Evolutionary conservation across 345 rosid genomes (phyloP).

Genomic region (Gossypium herbaceum): DNA sequence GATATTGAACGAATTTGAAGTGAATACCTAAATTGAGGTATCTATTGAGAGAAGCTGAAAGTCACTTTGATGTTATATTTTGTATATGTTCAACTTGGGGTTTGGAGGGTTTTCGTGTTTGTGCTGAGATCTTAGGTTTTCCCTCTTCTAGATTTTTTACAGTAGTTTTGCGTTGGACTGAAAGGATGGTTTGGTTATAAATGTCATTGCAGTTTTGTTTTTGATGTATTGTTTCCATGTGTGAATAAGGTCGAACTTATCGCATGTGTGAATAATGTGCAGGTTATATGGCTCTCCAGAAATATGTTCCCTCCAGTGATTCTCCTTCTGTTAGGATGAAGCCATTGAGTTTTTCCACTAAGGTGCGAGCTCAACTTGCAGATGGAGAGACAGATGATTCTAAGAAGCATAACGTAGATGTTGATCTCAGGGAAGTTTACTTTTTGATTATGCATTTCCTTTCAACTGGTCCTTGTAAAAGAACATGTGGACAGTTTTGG

Average conservation of each 20-base stretch:
- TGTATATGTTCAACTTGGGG: not conserved
- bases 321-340: slow-evolving; percentile 53
- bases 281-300: slow-evolving; percentile 73
- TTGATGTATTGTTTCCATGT: not conserved
- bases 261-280: not conserved
- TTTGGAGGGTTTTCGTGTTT: not conserved
- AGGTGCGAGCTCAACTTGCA: slow-evolving; percentile 50
- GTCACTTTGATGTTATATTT: not conserved
- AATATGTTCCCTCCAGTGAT: slow-evolving; percentile 49
- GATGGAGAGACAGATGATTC: slow-evolving; percentile 34
- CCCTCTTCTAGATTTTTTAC: not conserved
- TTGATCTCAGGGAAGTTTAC: slow-evolving; percentile 86
- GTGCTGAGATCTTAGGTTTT: slow-evolving; percentile 9
- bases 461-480: slow-evolving; percentile 83
- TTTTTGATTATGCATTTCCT: slow-evolving; percentile 93
- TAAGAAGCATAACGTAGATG: slow-evolving; percentile 47
- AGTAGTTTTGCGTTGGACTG: not conserved
- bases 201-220: not conserved
- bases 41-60: not conserved
- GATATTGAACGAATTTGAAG: not conserved
- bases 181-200: not conserved
- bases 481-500: slow-evolving; percentile 66
- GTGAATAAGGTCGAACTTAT: not conserved
- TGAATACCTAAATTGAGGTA: slow-evolving; percentile 13
- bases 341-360: slow-evolving; percentile 56